Conservation (phyloP, 2,329 filamentous ascomycete species). For the Trichoderma endophyticum region DNA sequence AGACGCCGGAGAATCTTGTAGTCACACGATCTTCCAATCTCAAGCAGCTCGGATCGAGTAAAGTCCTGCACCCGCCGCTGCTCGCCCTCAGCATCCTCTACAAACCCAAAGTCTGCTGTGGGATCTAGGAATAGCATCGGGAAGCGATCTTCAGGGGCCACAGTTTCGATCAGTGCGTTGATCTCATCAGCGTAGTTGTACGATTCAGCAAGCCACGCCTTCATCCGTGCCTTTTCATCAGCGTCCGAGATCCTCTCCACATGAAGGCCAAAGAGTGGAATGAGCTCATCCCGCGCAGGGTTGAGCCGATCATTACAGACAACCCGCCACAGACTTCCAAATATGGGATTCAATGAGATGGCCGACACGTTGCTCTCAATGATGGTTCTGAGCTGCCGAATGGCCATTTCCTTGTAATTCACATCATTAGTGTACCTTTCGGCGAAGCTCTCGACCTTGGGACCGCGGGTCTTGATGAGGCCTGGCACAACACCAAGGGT, state of each 20-base stretch:
- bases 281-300: slow-evolving; percentile 38
- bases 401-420: slow-evolving; percentile 38
- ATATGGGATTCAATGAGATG: slow-evolving; percentile 49
- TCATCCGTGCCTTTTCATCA: slow-evolving; percentile 39
- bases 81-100: slow-evolving; percentile 18
- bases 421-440: slow-evolving; percentile 40
- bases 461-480: slow-evolving; percentile 25
- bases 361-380: slow-evolving; percentile 42
- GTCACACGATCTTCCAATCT: slow-evolving; percentile 51
- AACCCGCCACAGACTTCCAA: slow-evolving; percentile 48
- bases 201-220: slow-evolving; percentile 48
- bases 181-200: slow-evolving; percentile 49
- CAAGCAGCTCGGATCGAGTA: slow-evolving; percentile 45
- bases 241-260: slow-evolving; percentile 35
- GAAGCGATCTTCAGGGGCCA: slow-evolving; percentile 39
- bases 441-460: slow-evolving; percentile 34
- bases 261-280: slow-evolving; percentile 40
- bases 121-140: slow-evolving; percentile 51
- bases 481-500: slow-evolving; percentile 26
- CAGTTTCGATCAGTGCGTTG: slow-evolving; percentile 33
- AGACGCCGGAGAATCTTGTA: slow-evolving; percentile 45
- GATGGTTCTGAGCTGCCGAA: slow-evolving; percentile 40
- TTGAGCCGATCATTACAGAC: slow-evolving; percentile 47
- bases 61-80: slow-evolving; percentile 34
- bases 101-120: slow-evolving; percentile 37